Percentiles rank a stretch among this genome's conserved stretches.
These are phyloP conservation scores for Alternaria sp. DNA, from an alignment of 2,329 filamentous ascomycete genomes.

Conservation along the genomic window DNA sequence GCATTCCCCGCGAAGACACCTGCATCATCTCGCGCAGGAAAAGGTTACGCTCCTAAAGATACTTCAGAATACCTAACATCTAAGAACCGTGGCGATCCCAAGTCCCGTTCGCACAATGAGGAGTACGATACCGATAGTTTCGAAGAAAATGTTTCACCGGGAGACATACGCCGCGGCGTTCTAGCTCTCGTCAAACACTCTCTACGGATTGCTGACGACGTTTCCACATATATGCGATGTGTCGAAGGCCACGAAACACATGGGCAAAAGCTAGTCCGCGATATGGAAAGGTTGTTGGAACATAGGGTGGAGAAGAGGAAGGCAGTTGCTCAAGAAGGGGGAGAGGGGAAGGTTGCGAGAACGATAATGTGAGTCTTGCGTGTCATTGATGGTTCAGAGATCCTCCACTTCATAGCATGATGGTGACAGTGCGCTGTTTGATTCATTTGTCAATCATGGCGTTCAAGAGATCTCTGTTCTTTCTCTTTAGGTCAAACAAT, in stretches of 20 bases:
- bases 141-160: not conserved
- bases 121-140: not conserved
- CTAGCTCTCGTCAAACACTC: not conserved
- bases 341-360: not conserved
- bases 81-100: too few species aligned
- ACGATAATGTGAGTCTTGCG: not conserved
- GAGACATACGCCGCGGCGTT: not conserved
- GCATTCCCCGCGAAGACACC: too few species aligned
- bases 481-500: too few species aligned
- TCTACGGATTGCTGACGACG: not conserved
- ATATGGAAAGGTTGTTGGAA: not conserved
- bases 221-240: not conserved
- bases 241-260: not conserved
- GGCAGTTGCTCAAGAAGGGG: not conserved
- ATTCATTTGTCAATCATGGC: not conserved
- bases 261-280: not conserved
- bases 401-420: not conserved
- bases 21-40: too few species aligned
- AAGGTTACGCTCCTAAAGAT: too few species aligned
- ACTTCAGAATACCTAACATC: too few species aligned
- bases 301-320: not conserved
- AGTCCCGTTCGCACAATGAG: not conserved
- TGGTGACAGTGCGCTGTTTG: not conserved
- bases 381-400: not conserved
- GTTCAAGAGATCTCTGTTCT: not conserved